Percentiles rank a stretch among this genome's conserved stretches.
phyloP scores from a whole-genome alignment of 345 rosid genomes.

The Euphorbia pulcherrima region DNA sequence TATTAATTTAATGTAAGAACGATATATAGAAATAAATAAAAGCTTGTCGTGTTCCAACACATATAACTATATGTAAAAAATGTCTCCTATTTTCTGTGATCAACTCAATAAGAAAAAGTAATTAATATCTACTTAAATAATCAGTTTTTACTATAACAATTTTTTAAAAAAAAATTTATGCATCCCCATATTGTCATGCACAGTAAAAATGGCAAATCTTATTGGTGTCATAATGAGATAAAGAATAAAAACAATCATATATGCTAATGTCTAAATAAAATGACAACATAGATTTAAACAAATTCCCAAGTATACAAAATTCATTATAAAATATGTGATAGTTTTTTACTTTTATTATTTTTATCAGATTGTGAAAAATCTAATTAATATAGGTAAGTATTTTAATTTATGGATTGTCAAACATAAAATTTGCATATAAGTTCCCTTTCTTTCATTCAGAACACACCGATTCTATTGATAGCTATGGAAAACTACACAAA shows the following conservation, averaged over 20 bases:
- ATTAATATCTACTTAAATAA: neutral
- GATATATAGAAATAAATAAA: neutral
- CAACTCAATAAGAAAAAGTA: neutral
- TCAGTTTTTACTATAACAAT: no score
- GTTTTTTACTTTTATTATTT: neutral
- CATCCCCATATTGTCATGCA: neutral
- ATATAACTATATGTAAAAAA: neutral
- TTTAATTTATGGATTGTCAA: conserved; percentile 6
- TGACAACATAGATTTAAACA: neutral
- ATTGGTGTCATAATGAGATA: neutral
- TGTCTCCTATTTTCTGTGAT: neutral
- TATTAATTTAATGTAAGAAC: neutral
- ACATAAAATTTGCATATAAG: conserved; percentile 14
- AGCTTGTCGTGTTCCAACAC: neutral
- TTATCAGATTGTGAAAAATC: conserved; percentile 2
- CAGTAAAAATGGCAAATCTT: neutral
- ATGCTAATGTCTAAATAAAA: neutral
- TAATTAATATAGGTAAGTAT: conserved; percentile 14
- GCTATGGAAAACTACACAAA: conserved; percentile 15
- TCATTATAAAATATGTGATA: neutral
- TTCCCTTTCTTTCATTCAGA: neutral
- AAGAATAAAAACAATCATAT: neutral
- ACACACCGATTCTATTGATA: neutral
- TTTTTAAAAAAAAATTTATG: neutral
- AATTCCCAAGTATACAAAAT: neutral